Percentiles rank a stretch among this genome's conserved stretches.
Evolutionary conservation across 768 basidiomycete species (phyloP).

Genomic region (Trametes coccinea): DNA sequence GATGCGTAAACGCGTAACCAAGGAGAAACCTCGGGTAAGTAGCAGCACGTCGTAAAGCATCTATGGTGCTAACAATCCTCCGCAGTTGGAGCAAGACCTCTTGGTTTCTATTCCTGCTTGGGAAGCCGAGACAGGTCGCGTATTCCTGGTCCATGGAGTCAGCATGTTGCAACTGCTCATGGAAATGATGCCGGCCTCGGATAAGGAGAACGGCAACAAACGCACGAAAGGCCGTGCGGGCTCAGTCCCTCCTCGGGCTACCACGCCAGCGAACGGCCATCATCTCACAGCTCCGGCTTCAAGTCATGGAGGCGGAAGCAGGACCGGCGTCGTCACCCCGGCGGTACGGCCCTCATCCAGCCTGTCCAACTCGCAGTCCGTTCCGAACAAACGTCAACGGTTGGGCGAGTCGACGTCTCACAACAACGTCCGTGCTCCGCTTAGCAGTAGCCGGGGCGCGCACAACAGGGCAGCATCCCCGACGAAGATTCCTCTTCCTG

Average conservation of each 20-base stretch:
- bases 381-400: constrained; percentile 64
- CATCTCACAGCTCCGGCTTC: constrained; percentile 35
- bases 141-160: constrained; percentile 85
- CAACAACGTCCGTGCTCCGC: constrained; percentile 17
- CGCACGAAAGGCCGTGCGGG: constrained; percentile 42
- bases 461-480: constrained; percentile 43
- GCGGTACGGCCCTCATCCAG: constrained; percentile 59
- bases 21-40: constrained; percentile 90
- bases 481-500: constrained; percentile 41
- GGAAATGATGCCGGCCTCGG: constrained; percentile 62
- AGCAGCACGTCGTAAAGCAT: neutral
- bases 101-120: constrained; percentile 76
- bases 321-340: constrained; percentile 54
- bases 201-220: constrained; percentile 70
- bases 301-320: constrained; percentile 31
- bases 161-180: constrained; percentile 78
- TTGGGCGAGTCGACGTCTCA: constrained; percentile 42
- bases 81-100: constrained; percentile 87
- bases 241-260: constrained; percentile 62
- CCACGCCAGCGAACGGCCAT: constrained; percentile 48
- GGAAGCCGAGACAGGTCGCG: constrained; percentile 73
- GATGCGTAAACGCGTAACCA: constrained; percentile 90
- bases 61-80: too few species aligned
- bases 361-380: constrained; percentile 43
- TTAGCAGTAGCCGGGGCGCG: constrained; percentile 36